phyloP scores from a whole-genome alignment of 257 asterid genomes.

The Forsythia suspensa region DNA sequence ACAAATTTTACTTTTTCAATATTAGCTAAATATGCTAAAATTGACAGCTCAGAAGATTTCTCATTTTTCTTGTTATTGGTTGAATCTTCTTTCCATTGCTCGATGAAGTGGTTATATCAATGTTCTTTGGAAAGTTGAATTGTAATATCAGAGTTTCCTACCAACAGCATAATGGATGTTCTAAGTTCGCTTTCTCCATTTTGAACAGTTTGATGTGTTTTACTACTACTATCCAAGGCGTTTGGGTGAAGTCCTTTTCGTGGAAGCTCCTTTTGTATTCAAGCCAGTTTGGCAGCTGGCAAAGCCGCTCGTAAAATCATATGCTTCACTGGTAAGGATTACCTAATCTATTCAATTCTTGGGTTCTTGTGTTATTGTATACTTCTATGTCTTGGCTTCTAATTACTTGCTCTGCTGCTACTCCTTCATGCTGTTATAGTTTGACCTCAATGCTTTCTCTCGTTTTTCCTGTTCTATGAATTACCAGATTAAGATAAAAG shows the following conservation, averaged over 20 bases:
- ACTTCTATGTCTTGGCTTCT: background rate
- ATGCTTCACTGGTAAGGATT: slow-evolving; percentile 78
- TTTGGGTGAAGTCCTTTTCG: slow-evolving; percentile 72
- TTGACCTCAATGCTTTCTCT: background rate
- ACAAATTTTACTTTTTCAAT: background rate
- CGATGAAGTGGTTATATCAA: background rate
- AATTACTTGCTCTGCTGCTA: background rate
- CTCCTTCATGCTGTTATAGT: background rate
- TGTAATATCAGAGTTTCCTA: background rate
- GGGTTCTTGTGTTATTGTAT: background rate
- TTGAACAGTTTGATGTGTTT: slow-evolving; percentile 81
- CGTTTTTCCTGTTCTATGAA: background rate
- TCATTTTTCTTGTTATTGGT: background rate
- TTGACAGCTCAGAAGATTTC: background rate
- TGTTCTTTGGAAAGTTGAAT: slow-evolving; percentile 4
- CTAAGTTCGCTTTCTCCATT: slow-evolving; percentile 7
- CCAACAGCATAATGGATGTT: background rate
- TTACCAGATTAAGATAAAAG: background rate
- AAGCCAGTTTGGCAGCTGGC: slow-evolving; percentile 85
- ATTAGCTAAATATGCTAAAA: background rate
- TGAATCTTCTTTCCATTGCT: background rate
- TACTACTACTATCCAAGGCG: slow-evolving; percentile 84
- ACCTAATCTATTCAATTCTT: background rate
- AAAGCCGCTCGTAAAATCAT: slow-evolving; percentile 78
- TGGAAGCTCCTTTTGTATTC: slow-evolving; percentile 91